These are phyloP conservation scores for Chalara sp. DNA, from an alignment of 2,329 filamentous ascomycete species.

Conservation along the genomic window DNA sequence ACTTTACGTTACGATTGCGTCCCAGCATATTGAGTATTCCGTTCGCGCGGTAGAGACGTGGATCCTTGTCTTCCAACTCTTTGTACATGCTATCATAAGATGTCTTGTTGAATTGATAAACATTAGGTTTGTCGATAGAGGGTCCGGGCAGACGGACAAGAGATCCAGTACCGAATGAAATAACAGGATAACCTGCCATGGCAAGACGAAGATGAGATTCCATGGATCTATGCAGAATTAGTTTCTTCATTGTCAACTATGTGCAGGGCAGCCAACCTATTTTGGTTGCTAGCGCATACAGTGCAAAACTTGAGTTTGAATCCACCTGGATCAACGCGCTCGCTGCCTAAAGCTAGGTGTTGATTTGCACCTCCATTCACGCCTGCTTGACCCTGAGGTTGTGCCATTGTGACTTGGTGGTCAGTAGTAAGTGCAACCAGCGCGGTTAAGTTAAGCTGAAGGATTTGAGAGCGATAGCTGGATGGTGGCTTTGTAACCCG, in stretches of 20 bases:
- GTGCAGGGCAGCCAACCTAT: conserved; percentile 54
- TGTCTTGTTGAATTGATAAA: conserved; percentile 96
- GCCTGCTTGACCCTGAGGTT: conserved; percentile 5
- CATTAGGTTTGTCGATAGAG: conserved; percentile 86
- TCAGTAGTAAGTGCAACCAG: too few relatives aligned
- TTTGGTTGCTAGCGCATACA: conserved; percentile 98
- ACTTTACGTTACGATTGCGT: conserved; percentile 86
- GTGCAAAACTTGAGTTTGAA: conserved; percentile 97
- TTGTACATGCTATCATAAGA: conserved; percentile 94
- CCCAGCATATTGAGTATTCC: conserved; percentile 94
- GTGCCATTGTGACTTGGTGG: conserved; percentile 4
- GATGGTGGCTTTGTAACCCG: too few relatives aligned
- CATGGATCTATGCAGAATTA: conserved; percentile 63
- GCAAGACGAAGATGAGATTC: conserved; percentile 95
- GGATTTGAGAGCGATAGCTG: too few relatives aligned
- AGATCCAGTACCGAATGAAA: conserved; percentile 94
- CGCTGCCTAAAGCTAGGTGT: conserved; percentile 13
- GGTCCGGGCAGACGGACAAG: conserved; percentile 90
- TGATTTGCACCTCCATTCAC: conserved; percentile 11
- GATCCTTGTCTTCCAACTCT: conserved; percentile 80
- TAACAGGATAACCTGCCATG: conserved; percentile 82
- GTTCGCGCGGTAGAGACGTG: conserved; percentile 81
- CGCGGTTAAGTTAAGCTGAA: too few relatives aligned
- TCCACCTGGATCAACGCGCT: conserved; percentile 29
- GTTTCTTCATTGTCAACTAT: conserved; percentile 1